Evolutionary conservation across 345 rosid genomes (phyloP).

Genomic region (Hibiscus tridactylites): DNA sequence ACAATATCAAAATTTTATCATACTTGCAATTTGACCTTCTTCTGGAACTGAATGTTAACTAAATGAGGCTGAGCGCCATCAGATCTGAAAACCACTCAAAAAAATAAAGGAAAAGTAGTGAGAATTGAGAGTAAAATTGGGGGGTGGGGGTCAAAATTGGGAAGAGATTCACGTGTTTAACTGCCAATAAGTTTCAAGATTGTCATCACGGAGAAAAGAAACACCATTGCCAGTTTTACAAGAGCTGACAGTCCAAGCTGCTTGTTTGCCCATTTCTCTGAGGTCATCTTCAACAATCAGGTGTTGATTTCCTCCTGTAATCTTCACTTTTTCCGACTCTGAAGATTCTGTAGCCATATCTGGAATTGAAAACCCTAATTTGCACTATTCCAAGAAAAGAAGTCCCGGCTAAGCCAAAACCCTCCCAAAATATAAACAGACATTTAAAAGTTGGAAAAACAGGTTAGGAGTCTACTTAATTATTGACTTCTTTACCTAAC

Average conservation of each 20-base stretch:
- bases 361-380: not conserved
- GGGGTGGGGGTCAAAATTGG: not conserved
- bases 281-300: not conserved
- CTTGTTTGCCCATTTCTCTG: not conserved
- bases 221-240: slow-evolving; percentile 91
- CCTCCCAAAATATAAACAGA: not conserved
- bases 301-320: not conserved
- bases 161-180: slow-evolving; percentile 16
- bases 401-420: not conserved
- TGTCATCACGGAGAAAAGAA: slow-evolving; percentile 76
- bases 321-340: slow-evolving; percentile 52
- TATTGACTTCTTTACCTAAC: not conserved
- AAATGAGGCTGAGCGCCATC: slow-evolving; percentile 95
- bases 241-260: slow-evolving; percentile 44
- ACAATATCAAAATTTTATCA: slow-evolving; percentile 18
- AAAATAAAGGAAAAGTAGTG: not conserved
- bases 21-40: slow-evolving; percentile 88
- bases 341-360: slow-evolving; percentile 81
- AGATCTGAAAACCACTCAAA: slow-evolving; percentile 39
- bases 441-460: not conserved
- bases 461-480: not conserved
- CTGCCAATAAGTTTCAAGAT: slow-evolving; percentile 92
- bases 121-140: not conserved
- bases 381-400: not conserved
- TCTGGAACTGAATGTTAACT: slow-evolving; percentile 91